Evolutionary conservation across 192 early-diverging fungal species (phyloP), one percentile per base, ranked within the genome.

Genomic region (Coemansia sp.): DNA sequence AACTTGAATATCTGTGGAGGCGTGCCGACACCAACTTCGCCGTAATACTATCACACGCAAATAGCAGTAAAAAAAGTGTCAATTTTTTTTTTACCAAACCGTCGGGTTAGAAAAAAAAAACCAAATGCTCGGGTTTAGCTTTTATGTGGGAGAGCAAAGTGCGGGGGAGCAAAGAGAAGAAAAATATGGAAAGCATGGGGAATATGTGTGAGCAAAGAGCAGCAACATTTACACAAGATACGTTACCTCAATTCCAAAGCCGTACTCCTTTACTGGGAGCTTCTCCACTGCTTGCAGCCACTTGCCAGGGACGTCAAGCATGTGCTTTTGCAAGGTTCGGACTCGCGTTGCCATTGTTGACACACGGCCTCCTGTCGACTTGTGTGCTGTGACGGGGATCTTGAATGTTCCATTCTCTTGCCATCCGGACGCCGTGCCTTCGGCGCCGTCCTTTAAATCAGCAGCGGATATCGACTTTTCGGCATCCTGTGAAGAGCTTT

Each of bases 1-100:
- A 91, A 73, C 53, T 88, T 88, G 69, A 91, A 87, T 37, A 72
- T 75, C 53, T 89, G 87, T 18, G 87, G 85, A 38, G 89, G 89
- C 10, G 89, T 85, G 11, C 89, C 89, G 21, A 89, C 78, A 1
- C 83, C 73, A 6, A 89, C 86, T n/a, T 75, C 70, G 50, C 84
- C 87, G 61, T 91, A 91, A 59, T 91, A 91, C 83, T 91, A 69
- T 23, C 59, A 13, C 2, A 9, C 2, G 6, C 7, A 45, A 45
- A 45, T 20, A 21, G 43, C 43, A 45, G 43, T 45, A 41, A 41
- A 41, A 6, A n/a, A n/a, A n/a, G n/a, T n/a, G 39, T 41, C 18
- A 2, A 20, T 9, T 5, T 3, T 45, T 45, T 18, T 18, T 21
- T 52, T 52, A 28, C 48, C 23, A 25, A 7, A 28, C 21, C 6